Evolutionary conservation across 2,329 filamentous ascomycete genomes (phyloP).

Genomic region (Neoscytalidium dimidiatum): DNA sequence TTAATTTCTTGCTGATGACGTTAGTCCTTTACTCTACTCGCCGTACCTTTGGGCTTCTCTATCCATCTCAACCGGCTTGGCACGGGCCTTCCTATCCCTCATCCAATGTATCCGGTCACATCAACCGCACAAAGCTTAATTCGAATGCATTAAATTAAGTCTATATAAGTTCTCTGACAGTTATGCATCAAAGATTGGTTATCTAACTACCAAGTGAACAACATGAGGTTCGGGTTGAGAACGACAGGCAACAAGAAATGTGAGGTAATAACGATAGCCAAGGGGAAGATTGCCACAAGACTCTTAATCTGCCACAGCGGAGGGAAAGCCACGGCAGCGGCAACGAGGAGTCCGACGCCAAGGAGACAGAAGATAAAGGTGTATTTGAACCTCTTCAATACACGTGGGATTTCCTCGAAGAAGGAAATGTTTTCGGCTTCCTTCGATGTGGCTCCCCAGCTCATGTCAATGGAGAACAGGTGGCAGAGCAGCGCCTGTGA

Average conservation of each 20-base stretch:
- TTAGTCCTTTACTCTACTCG: too few relatives aligned
- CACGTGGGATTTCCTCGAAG: slow-evolving; percentile 79
- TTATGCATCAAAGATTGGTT: neutral
- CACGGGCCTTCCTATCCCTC: too few relatives aligned
- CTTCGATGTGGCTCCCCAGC: slow-evolving; percentile 82
- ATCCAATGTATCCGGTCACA: too few relatives aligned
- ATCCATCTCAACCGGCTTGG: too few relatives aligned
- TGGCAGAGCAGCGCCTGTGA: slow-evolving; percentile 77
- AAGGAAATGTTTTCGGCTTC: slow-evolving; percentile 81
- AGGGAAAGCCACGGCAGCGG: slow-evolving; percentile 64
- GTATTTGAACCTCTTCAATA: slow-evolving; percentile 77
- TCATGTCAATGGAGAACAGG: slow-evolving; percentile 85
- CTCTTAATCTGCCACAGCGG: slow-evolving; percentile 50
- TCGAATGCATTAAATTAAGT: neutral
- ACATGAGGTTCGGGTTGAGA: slow-evolving; percentile 78
- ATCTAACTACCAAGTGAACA: slow-evolving; percentile 67
- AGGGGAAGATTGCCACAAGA: slow-evolving; percentile 71
- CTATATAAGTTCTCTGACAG: too few relatives aligned
- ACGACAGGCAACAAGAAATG: slow-evolving; percentile 73
- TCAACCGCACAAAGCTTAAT: too few relatives aligned
- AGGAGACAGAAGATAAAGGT: slow-evolving; percentile 64
- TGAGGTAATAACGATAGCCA: slow-evolving; percentile 34
- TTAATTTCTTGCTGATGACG: too few relatives aligned
- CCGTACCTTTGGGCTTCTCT: too few relatives aligned
- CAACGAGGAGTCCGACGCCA: slow-evolving; percentile 63